Evolutionary conservation across 257 asterid species (phyloP), one percentile per base, ranked within the genome.

Genomic region (Nicotiana attenuata): DNA sequence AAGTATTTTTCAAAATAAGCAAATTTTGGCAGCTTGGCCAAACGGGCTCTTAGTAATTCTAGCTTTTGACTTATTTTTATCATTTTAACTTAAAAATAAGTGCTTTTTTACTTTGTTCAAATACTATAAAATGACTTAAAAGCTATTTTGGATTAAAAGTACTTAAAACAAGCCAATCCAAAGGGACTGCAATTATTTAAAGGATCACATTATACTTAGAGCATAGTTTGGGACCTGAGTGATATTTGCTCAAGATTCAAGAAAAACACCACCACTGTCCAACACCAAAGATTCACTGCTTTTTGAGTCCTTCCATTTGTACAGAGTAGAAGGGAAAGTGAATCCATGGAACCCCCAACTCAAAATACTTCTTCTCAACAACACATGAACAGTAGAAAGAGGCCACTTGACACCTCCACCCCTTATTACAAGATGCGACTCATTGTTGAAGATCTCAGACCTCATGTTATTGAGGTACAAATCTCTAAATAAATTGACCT

Each of bases 401-500:
- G 97, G 79, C 85, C 93, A 77, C 89, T 88, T 28, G 91, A 91
- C 69, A 50, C 55, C 9, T 13, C 85, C 67, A 81, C 96, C 61
- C 93, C 96, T 26, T 86, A 87, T 85, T 91, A 82, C 93, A 92
- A 93, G 87, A 90, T 94, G 90, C 91, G 94, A 22, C 83, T 87
- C 31, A 80, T 86, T 83, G 82, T 94, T 81, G 90, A 81, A 86
- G 94, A 94, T 73, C 94, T 94, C 83, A 93, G 97, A 7, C 97
- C 97, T 50, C 91, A 88, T 88, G 88, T 94, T 88, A 85, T 92
- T 19, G 92, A 94, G 97, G 98, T 93, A 84, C 50, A 19, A 19
- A 19, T 3, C 28, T 85, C 69, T 68, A 10, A 22, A 41, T 5
- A 81, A 38, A 26, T 76, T 19, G 35, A 10, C 59, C 16, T 53